A percentile compares a stretch with the other conserved stretches of the same genome.
phyloP scores from a whole-genome alignment of 2,329 filamentous ascomycete species.

The Diaporthe batatas region DNA sequence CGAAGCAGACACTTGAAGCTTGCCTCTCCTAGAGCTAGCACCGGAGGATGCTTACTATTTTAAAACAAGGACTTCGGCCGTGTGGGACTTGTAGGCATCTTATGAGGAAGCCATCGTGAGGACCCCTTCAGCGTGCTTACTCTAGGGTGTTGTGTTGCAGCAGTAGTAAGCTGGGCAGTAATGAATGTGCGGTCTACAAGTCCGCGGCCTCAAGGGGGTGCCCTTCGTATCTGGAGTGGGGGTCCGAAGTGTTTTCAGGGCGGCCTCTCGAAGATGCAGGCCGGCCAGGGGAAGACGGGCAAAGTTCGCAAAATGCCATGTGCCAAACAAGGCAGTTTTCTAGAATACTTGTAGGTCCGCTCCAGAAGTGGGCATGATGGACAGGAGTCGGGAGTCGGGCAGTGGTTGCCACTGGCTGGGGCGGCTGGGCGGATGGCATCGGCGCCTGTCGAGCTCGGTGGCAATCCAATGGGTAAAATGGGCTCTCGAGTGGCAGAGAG shows the following conservation, averaged over 20 bases:
- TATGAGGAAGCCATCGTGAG: not conserved
- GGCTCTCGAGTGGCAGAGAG: constrained; percentile 4
- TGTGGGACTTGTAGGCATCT: not conserved
- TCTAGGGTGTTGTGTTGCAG: not conserved
- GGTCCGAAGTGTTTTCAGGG: not conserved
- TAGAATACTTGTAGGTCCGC: constrained; percentile 15
- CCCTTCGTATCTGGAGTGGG: constrained; percentile 22
- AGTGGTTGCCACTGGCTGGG: not conserved
- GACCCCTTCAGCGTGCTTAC: not conserved
- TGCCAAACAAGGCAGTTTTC: constrained; percentile 24
- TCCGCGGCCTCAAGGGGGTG: constrained; percentile 3
- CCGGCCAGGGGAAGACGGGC: not conserved
- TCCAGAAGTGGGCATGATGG: constrained; percentile 18
- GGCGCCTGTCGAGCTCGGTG: constrained; percentile 16
- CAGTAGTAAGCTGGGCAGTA: not conserved
- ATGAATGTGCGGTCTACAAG: constrained; percentile 14
- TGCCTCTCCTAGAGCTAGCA: not conserved
- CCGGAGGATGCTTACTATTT: not conserved
- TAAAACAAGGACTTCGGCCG: not conserved
- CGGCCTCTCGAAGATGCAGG: constrained; percentile 26
- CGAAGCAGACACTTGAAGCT: not conserved
- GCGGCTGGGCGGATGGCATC: constrained; percentile 10
- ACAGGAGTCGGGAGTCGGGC: constrained; percentile 18
- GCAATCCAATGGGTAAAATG: constrained; percentile 30
- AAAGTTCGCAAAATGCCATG: constrained; percentile 19